Conservation (phyloP, 805 yeast genomes). For the Yamadazyma akitaensis region DNA sequence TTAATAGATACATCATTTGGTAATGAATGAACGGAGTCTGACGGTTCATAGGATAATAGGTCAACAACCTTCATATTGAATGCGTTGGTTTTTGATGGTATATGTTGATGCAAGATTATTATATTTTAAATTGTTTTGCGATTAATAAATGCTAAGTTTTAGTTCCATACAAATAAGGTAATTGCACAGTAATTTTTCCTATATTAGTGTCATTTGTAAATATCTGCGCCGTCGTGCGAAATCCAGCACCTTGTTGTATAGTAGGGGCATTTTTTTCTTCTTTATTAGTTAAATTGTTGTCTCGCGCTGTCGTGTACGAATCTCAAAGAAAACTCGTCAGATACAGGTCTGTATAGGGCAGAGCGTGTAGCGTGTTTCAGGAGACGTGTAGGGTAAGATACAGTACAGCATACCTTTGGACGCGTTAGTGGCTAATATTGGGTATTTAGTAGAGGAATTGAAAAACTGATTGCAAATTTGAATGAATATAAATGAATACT, state of each 20-base stretch:
- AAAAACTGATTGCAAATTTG: too few relatives aligned
- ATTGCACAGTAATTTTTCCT: slow-evolving; percentile 7
- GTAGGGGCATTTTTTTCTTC: too few relatives aligned
- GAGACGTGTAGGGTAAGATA: background rate
- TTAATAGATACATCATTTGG: slow-evolving; percentile 31
- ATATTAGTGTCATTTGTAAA: slow-evolving; percentile 10
- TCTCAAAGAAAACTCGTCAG: background rate
- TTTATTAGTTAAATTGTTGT: too few relatives aligned
- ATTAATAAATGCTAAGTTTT: slow-evolving; percentile 1
- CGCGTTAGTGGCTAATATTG: too few relatives aligned
- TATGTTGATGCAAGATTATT: background rate
- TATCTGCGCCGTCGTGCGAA: slow-evolving; percentile 1
- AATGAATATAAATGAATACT: background rate
- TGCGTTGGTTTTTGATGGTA: background rate
- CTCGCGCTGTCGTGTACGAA: background rate
- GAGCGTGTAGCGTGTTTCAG: slow-evolving; percentile 1
- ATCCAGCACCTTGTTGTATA: background rate
- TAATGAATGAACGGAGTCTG: slow-evolving; percentile 15
- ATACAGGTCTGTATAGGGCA: background rate
- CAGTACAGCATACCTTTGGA: too few relatives aligned
- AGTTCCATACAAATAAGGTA: slow-evolving; percentile 5
- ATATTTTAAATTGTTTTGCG: background rate
- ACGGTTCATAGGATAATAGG: slow-evolving; percentile 13
- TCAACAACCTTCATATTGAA: slow-evolving; percentile 29
- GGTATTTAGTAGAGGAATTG: too few relatives aligned